Percentiles rank a stretch among this genome's conserved stretches.
Evolutionary conservation across 208 protist genomes (phyloP).

Genomic region (Trypanosoma rangeli): DNA sequence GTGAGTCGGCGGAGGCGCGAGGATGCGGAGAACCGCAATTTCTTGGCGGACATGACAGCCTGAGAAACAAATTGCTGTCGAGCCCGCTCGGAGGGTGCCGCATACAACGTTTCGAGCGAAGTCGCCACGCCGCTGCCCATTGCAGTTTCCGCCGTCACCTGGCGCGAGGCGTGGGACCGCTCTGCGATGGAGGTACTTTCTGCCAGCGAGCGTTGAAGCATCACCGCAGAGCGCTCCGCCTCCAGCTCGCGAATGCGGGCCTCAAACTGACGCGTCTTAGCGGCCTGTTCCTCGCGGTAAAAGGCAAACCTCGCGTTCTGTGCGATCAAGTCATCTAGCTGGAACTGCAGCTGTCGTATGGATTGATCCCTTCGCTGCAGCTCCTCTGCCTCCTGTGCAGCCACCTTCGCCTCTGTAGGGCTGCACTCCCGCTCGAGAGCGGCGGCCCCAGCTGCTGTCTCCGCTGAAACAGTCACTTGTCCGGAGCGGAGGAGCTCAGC

Average conservation of each 20-base stretch:
- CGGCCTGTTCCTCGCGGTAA: conserved; percentile 19
- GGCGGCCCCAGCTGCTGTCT: neutral
- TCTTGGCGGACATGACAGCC: conserved; percentile 13
- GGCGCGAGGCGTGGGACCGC: neutral
- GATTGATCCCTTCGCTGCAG: conserved; percentile 6
- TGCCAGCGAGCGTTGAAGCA: neutral
- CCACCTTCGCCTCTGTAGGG: neutral
- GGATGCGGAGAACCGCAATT: conserved; percentile 3
- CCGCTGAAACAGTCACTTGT: neutral
- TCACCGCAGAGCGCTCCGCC: conserved; percentile 2
- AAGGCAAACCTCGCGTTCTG: conserved; percentile 20
- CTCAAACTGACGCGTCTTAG: conserved; percentile 12
- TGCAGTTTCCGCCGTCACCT: neutral
- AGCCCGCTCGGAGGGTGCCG: conserved; percentile 13
- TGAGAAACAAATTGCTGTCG: conserved; percentile 25
- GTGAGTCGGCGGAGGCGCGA: conserved; percentile 6
- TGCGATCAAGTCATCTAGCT: conserved; percentile 21
- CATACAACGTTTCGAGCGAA: conserved; percentile 14
- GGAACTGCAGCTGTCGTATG: conserved; percentile 14
- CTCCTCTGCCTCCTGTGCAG: conserved; percentile 4
- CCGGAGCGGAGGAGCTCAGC: conserved; percentile 15
- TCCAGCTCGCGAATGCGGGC: conserved; percentile 22
- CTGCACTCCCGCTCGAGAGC: conserved; percentile 14
- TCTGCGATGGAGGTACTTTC: neutral
- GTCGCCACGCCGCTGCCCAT: neutral